Conservation (phyloP, 768 basidiomycete genomes). For the Tricholoma hemisulphureum region DNA sequence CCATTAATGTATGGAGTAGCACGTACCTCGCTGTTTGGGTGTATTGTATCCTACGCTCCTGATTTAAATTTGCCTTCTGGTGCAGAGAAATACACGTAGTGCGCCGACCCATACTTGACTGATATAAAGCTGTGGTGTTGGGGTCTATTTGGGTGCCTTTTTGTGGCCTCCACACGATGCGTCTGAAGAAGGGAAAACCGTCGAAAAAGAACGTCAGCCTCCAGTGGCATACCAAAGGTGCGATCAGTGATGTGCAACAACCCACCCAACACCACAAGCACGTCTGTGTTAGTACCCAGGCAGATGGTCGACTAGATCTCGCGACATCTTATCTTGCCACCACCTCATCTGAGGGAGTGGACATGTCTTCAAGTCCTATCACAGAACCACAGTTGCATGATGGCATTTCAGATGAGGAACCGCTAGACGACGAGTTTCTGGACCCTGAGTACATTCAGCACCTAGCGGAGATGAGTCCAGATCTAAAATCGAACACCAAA, state of each 20-base stretch:
- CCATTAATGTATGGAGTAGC: neutral
- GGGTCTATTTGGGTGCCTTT: neutral
- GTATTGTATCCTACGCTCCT: neutral
- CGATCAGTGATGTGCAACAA: too few relatives aligned
- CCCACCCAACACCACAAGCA: too few relatives aligned
- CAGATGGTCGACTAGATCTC: too few relatives aligned
- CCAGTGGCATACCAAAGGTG: too few relatives aligned
- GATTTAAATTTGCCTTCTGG: too few relatives aligned
- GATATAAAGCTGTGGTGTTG: too few relatives aligned
- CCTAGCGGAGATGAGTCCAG: neutral
- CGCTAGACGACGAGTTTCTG: neutral
- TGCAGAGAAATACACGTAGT: neutral
- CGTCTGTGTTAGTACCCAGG: too few relatives aligned
- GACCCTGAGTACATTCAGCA: neutral
- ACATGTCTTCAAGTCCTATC: neutral
- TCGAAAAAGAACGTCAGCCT: too few relatives aligned
- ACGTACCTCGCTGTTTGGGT: neutral
- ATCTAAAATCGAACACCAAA: neutral
- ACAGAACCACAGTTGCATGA: neutral
- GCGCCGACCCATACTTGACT: neutral
- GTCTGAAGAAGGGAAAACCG: neutral
- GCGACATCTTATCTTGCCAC: too few relatives aligned
- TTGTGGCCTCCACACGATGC: too few relatives aligned
- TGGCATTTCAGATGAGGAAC: neutral
- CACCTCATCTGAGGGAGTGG: too few relatives aligned